Conservation (phyloP, 306 rosid genomes). For the Castanea crenata region DNA sequence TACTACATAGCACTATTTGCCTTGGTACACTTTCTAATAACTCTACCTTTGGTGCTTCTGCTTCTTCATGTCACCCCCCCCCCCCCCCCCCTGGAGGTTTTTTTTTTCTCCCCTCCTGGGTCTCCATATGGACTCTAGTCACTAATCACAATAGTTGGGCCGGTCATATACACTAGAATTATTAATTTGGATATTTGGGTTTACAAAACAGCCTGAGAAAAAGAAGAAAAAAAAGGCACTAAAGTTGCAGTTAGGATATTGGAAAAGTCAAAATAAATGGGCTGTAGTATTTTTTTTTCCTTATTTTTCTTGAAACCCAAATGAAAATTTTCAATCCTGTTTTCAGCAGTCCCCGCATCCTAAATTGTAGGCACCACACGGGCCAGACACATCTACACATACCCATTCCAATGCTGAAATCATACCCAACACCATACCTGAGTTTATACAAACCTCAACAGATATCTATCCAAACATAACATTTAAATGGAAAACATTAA, state of each 20-base stretch:
- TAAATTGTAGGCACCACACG: background rate
- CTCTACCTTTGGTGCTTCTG: too few species aligned
- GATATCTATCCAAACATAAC: background rate
- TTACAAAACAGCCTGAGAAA: background rate
- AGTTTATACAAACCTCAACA: background rate
- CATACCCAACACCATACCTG: background rate
- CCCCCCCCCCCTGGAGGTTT: rapidly evolving
- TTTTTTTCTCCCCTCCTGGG: background rate
- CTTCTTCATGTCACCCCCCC: too few species aligned
- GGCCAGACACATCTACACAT: background rate
- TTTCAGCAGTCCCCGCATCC: background rate
- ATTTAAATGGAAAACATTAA: background rate
- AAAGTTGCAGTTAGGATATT: too few species aligned
- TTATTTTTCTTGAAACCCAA: too few species aligned
- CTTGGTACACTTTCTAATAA: too few species aligned
- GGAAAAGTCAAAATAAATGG: too few species aligned
- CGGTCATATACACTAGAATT: background rate
- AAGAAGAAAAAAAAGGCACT: background rate
- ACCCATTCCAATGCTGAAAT: background rate
- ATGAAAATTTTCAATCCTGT: background rate
- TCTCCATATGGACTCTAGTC: background rate
- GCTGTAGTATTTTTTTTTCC: too few species aligned
- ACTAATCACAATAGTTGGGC: background rate
- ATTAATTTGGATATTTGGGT: background rate
- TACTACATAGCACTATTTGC: too few species aligned